phyloP scores from a whole-genome alignment of 257 asterid species.

The Solanum medicagineum region DNA sequence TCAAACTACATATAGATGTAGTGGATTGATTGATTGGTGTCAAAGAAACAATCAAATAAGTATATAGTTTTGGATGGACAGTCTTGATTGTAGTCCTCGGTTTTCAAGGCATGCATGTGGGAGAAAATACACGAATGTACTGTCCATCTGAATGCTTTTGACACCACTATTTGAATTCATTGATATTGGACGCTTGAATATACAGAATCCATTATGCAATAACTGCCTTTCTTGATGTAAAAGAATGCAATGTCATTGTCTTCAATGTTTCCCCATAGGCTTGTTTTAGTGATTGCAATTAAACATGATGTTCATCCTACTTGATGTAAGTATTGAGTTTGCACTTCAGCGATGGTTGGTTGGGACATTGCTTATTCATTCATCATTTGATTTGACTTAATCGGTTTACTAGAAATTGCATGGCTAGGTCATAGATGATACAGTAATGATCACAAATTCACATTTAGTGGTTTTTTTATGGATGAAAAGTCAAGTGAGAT shows the following conservation, averaged over 20 bases:
- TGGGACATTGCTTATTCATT: background rate
- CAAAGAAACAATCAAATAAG: background rate
- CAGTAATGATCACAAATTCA: background rate
- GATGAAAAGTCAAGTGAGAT: background rate
- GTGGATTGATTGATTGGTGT: background rate
- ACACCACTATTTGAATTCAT: background rate
- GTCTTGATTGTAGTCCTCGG: background rate
- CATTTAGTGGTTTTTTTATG: background rate
- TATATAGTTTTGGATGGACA: background rate
- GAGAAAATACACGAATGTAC: background rate
- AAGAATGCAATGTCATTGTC: background rate
- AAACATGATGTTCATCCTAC: background rate
- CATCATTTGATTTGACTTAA: background rate
- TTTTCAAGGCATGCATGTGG: background rate
- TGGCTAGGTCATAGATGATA: background rate
- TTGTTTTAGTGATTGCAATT: background rate
- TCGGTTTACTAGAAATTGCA: background rate
- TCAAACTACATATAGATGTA: background rate
- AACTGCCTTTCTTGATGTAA: background rate
- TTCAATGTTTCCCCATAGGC: background rate
- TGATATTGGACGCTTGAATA: background rate
- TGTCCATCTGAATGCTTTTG: background rate
- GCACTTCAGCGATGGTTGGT: background rate
- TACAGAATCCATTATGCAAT: background rate
- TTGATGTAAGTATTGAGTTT: background rate